phyloP scores from a whole-genome alignment of 2,329 filamentous ascomycete genomes.

The Sphaerulina vaccinii region DNA sequence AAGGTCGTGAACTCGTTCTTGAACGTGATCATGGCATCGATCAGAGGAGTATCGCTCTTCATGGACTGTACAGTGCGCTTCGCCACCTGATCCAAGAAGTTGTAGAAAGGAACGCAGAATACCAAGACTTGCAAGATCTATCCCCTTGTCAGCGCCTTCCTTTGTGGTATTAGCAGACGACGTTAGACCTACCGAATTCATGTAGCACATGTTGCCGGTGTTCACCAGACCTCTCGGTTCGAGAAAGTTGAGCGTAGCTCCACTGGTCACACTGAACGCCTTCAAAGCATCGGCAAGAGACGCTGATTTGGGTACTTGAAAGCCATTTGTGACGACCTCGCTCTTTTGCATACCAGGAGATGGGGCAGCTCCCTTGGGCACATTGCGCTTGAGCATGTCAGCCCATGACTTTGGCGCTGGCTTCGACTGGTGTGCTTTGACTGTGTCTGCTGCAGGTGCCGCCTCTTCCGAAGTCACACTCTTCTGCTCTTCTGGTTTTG shows the following conservation, averaged over 20 bases:
- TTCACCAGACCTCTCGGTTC: constrained; percentile 93
- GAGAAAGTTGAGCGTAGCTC: constrained; percentile 72
- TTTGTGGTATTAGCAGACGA: not conserved
- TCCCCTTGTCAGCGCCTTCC: not conserved
- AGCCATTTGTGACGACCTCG: constrained; percentile 25
- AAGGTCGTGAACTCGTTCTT: constrained; percentile 88
- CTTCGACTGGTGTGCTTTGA: constrained; percentile 43
- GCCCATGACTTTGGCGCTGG: constrained; percentile 60
- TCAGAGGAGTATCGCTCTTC: constrained; percentile 88
- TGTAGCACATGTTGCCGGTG: constrained; percentile 99
- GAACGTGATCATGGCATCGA: constrained; percentile 97
- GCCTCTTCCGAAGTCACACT: constrained; percentile 16
- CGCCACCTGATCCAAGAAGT: constrained; percentile 84
- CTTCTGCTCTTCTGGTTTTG: constrained; percentile 15
- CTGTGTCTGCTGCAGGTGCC: constrained; percentile 40
- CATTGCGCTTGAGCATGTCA: constrained; percentile 61
- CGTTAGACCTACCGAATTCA: constrained; percentile 89
- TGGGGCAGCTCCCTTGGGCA: constrained; percentile 35
- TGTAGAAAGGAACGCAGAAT: constrained; percentile 91
- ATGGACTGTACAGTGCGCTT: constrained; percentile 84
- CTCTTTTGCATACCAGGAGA: constrained; percentile 32
- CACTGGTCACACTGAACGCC: constrained; percentile 66
- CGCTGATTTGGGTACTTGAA: constrained; percentile 43
- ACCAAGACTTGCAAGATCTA: constrained; percentile 93
- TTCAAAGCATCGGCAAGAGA: constrained; percentile 75